Evolutionary conservation across 2,329 filamentous ascomycete species (phyloP).

Genomic region (Penicillium concentricum): DNA sequence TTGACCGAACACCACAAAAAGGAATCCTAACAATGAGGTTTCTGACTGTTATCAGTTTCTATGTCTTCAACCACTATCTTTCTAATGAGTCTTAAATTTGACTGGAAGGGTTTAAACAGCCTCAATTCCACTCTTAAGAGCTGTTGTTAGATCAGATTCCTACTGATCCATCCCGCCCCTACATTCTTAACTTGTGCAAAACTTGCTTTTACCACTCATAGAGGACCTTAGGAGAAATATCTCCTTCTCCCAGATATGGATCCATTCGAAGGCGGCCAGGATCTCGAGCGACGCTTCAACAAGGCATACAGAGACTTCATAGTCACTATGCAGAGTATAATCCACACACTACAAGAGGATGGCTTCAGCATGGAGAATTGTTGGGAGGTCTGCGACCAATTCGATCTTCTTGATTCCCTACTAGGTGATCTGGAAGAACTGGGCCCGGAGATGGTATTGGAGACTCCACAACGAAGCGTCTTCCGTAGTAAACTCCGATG

Average conservation of each 20-base stretch:
- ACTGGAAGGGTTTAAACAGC: background rate
- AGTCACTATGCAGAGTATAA: background rate
- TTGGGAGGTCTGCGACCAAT: background rate
- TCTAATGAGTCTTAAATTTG: background rate
- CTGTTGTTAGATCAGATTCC: background rate
- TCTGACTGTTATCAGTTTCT: background rate
- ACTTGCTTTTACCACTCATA: background rate
- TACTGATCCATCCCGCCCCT: background rate
- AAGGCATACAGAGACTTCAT: background rate
- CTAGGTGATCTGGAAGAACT: background rate
- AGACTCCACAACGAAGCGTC: background rate
- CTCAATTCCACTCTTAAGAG: background rate
- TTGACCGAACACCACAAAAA: background rate
- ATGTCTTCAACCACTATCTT: background rate
- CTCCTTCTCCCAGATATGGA: background rate
- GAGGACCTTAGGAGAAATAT: background rate
- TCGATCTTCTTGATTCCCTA: background rate
- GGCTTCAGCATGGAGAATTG: background rate
- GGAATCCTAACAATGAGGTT: background rate
- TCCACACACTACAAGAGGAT: background rate
- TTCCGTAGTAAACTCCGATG: background rate
- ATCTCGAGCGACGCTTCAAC: background rate
- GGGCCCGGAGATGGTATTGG: background rate
- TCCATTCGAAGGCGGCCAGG: background rate
- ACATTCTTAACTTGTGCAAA: too few species aligned